phyloP scores from a whole-genome alignment of 2,329 filamentous ascomycete genomes.

The Ceratocystiopsis sp. region DNA sequence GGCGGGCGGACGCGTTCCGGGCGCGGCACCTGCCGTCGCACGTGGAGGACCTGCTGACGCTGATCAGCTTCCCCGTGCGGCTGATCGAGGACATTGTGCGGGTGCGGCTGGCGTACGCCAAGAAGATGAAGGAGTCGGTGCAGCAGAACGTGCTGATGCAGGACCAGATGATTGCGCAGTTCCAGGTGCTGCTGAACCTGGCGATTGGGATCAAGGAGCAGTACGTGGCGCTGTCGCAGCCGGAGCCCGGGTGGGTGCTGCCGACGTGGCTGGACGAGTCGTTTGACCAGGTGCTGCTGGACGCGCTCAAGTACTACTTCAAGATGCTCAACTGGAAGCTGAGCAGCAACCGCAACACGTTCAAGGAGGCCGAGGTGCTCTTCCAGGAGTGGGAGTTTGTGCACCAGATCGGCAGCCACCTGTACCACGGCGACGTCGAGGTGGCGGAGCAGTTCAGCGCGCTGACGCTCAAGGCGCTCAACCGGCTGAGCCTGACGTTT shows the following conservation, averaged over 20 bases:
- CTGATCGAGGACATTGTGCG: conserved; percentile 94
- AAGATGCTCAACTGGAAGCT: conserved; percentile 97
- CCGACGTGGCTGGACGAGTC: conserved; percentile 94
- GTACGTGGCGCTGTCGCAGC: conserved; percentile 66
- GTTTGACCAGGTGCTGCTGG: conserved; percentile 80
- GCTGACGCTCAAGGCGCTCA: conserved; percentile 81
- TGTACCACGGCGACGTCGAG: conserved; percentile 89
- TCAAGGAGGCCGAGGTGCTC: conserved; percentile 94
- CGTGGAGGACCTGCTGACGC: conserved; percentile 84
- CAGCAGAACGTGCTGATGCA: conserved; percentile 88
- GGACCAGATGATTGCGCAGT: conserved; percentile 95
- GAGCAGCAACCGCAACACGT: conserved; percentile 94
- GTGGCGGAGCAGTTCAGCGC: conserved; percentile 95
- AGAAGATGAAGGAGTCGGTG: conserved; percentile 86
- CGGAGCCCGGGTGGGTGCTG: conserved; percentile 85
- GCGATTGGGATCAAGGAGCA: conserved; percentile 86
- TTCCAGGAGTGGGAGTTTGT: conserved; percentile 98
- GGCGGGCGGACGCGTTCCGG: conserved; percentile 68
- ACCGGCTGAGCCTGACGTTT: conserved; percentile 76
- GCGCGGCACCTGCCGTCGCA: conserved; percentile 87
- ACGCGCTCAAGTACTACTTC: conserved; percentile 95
- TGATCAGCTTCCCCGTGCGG: conserved; percentile 94
- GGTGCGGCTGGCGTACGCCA: conserved; percentile 77
- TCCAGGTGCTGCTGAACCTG: conserved; percentile 80
- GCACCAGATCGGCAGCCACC: conserved; percentile 76